Evolutionary conservation across 345 rosid species (phyloP).

Genomic region (Acer yangbiense): DNA sequence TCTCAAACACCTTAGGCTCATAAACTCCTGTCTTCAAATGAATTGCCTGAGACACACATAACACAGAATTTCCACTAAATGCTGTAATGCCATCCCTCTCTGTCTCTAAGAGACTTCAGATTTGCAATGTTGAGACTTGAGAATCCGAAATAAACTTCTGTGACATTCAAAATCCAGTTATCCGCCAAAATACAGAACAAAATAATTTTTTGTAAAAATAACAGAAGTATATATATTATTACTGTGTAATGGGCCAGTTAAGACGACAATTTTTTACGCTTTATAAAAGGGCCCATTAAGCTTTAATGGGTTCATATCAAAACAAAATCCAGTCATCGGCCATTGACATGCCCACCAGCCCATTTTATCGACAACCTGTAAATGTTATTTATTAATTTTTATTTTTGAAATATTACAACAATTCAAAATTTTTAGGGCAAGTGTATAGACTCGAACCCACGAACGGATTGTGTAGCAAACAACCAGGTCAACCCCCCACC

Average conservation of each 20-base stretch:
- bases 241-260: too few relatives aligned
- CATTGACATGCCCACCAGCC: too few relatives aligned
- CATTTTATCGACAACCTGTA: neutral
- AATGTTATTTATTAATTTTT: too few relatives aligned
- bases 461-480: too few relatives aligned
- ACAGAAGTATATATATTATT: too few relatives aligned
- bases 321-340: neutral
- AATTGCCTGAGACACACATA: neutral
- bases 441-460: too few relatives aligned
- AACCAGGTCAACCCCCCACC: too few relatives aligned
- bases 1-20: neutral
- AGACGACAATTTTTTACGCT: too few relatives aligned
- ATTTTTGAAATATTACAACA: too few relatives aligned
- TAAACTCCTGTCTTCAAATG: neutral
- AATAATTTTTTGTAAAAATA: too few relatives aligned
- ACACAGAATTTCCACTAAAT: neutral
- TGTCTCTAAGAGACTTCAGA: neutral
- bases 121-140: neutral
- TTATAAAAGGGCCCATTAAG: neutral
- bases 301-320: neutral
- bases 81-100: neutral
- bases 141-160: too few relatives aligned
- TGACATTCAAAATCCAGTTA: neutral
- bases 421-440: too few relatives aligned
- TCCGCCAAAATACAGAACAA: neutral